Evolutionary conservation across 108 stramenopile species (phyloP).

Genomic region (Fragilaria crotonensis): DNA sequence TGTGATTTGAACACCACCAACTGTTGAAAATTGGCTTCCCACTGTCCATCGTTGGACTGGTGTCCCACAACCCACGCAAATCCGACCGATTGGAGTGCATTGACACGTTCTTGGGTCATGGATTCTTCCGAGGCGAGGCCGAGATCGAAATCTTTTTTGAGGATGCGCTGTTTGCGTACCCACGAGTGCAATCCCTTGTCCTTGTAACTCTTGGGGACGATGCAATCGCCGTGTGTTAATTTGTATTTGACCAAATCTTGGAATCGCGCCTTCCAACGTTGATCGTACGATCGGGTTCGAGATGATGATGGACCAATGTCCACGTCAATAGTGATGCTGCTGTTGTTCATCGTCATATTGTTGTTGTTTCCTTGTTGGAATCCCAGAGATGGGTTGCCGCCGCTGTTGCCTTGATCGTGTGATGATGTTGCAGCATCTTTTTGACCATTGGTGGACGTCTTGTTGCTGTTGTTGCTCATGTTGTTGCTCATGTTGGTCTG

Average conservation of each 20-base stretch:
- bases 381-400: no score
- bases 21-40: not conserved
- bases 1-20: not conserved
- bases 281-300: no score
- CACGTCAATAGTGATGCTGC: no score
- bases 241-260: constrained; percentile 1
- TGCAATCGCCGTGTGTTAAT: not conserved
- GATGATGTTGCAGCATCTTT: no score
- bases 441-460: no score
- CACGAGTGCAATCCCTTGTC: not conserved
- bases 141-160: not conserved
- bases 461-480: no score
- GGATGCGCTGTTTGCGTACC: not conserved
- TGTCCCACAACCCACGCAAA: not conserved
- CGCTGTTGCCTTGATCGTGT: no score
- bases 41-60: not conserved
- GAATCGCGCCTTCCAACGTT: constrained; percentile 3
- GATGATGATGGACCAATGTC: no score
- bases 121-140: not conserved
- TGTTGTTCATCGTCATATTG: no score
- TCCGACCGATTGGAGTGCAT: constrained; percentile 5
- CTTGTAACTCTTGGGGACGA: constrained; percentile 4
- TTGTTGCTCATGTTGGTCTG: no score
- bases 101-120: constrained; percentile 2
- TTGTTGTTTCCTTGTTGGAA: no score